These are phyloP conservation scores for Globisporangium alternatum DNA, from an alignment of 352 stramenopile genomes.

Conservation along the genomic window DNA sequence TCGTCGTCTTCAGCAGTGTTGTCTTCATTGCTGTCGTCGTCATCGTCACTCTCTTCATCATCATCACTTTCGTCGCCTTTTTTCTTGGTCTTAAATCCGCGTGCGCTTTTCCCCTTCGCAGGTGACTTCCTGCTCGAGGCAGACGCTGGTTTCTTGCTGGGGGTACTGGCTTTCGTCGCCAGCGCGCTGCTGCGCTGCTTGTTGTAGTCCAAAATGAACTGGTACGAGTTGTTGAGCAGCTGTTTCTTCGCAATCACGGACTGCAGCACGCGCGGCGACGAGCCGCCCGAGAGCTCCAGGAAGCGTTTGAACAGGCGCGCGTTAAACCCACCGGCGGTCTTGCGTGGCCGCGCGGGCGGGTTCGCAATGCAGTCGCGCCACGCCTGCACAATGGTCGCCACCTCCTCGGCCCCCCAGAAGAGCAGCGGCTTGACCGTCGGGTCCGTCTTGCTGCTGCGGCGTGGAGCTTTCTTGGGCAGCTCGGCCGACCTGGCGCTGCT, in stretches of 20 bases:
- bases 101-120: neutral
- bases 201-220: constrained; percentile 15
- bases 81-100: neutral
- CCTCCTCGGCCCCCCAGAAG: constrained; percentile 16
- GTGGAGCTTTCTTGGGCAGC: neutral
- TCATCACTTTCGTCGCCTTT: neutral
- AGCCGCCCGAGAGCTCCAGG: constrained; percentile 9
- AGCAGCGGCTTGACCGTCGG: constrained; percentile 16
- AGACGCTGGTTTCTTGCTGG: neutral
- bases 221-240: constrained; percentile 16
- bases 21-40: neutral
- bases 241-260: constrained; percentile 17
- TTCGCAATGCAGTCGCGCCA: constrained; percentile 13
- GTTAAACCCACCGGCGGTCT: constrained; percentile 12
- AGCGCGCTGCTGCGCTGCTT: neutral
- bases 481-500: neutral
- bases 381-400: constrained; percentile 11
- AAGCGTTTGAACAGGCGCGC: constrained; percentile 13
- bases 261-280: constrained; percentile 3
- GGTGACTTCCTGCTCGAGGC: neutral
- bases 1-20: neutral
- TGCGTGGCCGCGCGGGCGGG: neutral
- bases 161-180: neutral
- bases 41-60: neutral
- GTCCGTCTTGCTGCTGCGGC: constrained; percentile 17